Percentiles rank a stretch among this genome's conserved stretches.
Evolutionary conservation across 2,329 filamentous ascomycete species (phyloP).

Genomic region (Claviceps fusiformis): DNA sequence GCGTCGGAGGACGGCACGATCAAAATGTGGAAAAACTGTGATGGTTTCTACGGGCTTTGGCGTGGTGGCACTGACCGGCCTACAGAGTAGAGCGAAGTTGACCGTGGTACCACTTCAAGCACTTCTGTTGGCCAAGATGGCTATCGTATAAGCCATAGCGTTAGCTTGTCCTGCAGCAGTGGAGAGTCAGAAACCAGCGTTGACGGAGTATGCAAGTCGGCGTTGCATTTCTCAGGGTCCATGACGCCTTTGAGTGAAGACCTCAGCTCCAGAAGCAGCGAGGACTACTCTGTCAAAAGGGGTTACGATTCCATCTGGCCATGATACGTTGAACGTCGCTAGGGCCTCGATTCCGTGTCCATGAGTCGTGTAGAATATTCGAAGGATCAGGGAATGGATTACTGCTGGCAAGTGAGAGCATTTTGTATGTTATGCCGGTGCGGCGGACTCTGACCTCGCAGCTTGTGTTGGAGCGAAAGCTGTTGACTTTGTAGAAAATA

Average conservation of each 20-base stretch:
- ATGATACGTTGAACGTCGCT: neutral
- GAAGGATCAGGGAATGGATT: neutral
- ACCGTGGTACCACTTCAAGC: conserved; percentile 7
- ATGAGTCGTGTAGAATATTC: neutral
- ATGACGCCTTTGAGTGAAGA: neutral
- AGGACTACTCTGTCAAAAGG: neutral
- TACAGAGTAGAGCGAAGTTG: conserved; percentile 22
- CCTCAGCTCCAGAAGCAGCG: neutral
- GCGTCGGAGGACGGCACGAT: conserved; percentile 96
- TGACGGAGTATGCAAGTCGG: neutral
- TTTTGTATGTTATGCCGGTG: neutral
- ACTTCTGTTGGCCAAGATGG: conserved; percentile 2
- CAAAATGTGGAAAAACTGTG: conserved; percentile 71
- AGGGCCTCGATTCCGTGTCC: neutral
- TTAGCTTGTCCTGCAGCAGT: conserved; percentile 8
- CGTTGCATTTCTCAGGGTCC: neutral
- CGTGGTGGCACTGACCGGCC: conserved; percentile 31
- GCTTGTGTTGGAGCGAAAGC: neutral
- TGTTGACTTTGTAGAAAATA: neutral
- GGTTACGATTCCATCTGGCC: neutral
- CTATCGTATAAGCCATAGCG: conserved; percentile 4
- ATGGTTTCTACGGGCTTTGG: conserved; percentile 52
- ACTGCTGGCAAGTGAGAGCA: neutral
- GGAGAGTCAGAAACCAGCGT: conserved; percentile 5
- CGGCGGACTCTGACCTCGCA: neutral